Conservation (phyloP, 345 rosid genomes). For the Melaleuca alternifolia region DNA sequence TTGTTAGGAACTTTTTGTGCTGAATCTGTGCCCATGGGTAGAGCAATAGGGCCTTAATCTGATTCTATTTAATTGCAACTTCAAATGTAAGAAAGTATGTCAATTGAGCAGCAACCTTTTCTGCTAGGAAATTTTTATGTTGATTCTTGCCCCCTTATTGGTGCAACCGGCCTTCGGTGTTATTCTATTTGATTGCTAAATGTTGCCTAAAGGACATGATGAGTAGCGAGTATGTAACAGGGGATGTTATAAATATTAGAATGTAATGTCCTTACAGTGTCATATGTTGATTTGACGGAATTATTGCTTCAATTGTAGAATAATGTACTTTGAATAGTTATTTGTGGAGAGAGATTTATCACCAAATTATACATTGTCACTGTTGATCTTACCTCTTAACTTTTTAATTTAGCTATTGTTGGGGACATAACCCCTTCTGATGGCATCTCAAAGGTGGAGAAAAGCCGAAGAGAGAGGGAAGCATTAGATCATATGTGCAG, state of each 20-base stretch:
- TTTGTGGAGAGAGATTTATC: neutral
- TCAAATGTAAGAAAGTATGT: neutral
- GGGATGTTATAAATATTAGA: neutral
- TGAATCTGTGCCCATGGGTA: neutral
- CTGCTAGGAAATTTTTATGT: neutral
- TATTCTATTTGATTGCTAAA: neutral
- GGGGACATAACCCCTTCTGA: slow-evolving; percentile 90
- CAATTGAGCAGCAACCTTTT: neutral
- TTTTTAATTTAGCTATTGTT: slow-evolving; percentile 67
- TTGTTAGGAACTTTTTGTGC: neutral
- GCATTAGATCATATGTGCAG: slow-evolving; percentile 92
- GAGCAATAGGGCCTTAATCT: neutral
- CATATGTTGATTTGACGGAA: neutral
- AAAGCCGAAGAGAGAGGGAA: slow-evolving; percentile 70
- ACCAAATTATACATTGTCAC: neutral
- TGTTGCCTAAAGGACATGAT: neutral
- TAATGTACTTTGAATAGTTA: neutral
- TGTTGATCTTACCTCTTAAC: neutral
- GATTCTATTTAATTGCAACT: neutral
- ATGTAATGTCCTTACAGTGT: neutral
- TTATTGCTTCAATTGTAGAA: neutral
- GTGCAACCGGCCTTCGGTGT: neutral
- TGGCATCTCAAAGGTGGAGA: slow-evolving; percentile 86
- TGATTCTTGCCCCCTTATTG: neutral
- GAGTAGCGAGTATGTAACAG: neutral